Percentiles rank a stretch among this genome's conserved stretches.
These are phyloP conservation scores for Cladosporium sp. DNA, from an alignment of 2,329 filamentous ascomycete species.

Conservation along the genomic window DNA sequence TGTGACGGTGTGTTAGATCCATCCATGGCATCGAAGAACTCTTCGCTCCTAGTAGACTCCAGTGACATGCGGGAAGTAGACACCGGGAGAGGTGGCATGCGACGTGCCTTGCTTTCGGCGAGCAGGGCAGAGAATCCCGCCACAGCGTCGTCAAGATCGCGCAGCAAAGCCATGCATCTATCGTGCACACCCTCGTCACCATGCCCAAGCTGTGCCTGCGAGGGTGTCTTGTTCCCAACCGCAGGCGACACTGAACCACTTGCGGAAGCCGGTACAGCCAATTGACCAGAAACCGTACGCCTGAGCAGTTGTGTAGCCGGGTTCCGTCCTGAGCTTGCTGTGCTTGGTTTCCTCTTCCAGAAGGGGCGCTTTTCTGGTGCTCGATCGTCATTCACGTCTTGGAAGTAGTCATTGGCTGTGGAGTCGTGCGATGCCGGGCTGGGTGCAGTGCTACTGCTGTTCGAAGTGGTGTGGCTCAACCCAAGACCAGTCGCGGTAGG, in stretches of 20 bases:
- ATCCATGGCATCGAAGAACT: conserved; percentile 91
- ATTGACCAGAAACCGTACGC: conserved; percentile 51
- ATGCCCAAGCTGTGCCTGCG: conserved; percentile 6
- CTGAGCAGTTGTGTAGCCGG: conserved; percentile 40
- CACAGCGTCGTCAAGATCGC: conserved; percentile 79
- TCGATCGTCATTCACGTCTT: conserved; percentile 25
- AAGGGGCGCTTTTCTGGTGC: conserved; percentile 65
- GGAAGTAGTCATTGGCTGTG: conserved; percentile 32
- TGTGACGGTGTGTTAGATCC: conserved; percentile 55
- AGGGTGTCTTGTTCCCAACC: conserved; percentile 31
- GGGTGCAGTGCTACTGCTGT: conserved; percentile 29
- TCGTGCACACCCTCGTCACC: conserved; percentile 63
- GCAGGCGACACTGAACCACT: conserved; percentile 27
- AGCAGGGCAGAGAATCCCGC: conserved; percentile 76
- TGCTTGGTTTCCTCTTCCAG: conserved; percentile 84
- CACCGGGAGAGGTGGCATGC: conserved; percentile 49
- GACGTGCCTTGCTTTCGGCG: conserved; percentile 71
- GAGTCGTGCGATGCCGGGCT: conserved; percentile 32
- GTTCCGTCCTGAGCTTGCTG: conserved; percentile 43
- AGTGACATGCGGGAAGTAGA: conserved; percentile 60
- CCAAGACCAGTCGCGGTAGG: conserved; percentile 34
- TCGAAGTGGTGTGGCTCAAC: conserved; percentile 27
- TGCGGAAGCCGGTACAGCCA: conserved; percentile 45
- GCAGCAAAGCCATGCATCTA: conserved; percentile 76
- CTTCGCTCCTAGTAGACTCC: conserved; percentile 76